phyloP scores from a whole-genome alignment of 2,329 filamentous ascomycete species.

The Phyllosticta capitalensis region DNA sequence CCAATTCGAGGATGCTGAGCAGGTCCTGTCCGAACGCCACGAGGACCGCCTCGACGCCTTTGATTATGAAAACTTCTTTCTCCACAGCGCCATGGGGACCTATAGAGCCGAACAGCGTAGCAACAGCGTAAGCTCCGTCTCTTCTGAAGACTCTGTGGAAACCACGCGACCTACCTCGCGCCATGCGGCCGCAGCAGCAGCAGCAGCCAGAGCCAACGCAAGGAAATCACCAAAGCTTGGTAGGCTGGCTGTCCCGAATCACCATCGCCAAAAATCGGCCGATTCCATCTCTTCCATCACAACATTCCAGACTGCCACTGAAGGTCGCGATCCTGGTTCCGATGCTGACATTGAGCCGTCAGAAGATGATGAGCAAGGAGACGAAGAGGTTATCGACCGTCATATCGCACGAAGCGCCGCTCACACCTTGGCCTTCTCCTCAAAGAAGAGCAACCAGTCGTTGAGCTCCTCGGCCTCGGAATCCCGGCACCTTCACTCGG shows the following conservation, averaged over 20 bases:
- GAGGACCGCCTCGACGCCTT: constrained; percentile 93
- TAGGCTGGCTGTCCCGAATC: constrained; percentile 15
- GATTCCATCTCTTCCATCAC: constrained; percentile 52
- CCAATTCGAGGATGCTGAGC: constrained; percentile 6
- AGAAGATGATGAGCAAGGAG: constrained; percentile 34
- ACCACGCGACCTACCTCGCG: constrained; percentile 34
- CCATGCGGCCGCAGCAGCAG: constrained; percentile 14
- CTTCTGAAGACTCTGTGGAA: constrained; percentile 39
- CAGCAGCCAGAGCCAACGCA: constrained; percentile 14
- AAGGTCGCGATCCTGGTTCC: constrained; percentile 32
- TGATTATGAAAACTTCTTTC: constrained; percentile 91
- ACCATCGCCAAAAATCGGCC: constrained; percentile 46
- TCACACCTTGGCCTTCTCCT: background rate
- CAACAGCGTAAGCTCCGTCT: constrained; percentile 43
- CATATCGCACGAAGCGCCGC: background rate
- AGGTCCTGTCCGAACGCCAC: constrained; percentile 49
- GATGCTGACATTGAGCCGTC: constrained; percentile 25
- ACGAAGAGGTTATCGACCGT: constrained; percentile 16
- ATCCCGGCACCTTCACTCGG: background rate
- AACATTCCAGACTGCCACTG: constrained; percentile 55
- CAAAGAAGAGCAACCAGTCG: constrained; percentile 2
- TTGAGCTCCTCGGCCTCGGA: background rate
- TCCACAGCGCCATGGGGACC: constrained; percentile 82
- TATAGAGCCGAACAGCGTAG: constrained; percentile 52
- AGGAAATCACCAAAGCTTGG: constrained; percentile 21